These are phyloP conservation scores for Rugonectria rugulosa DNA, from an alignment of 2,329 filamentous ascomycete species.

Conservation along the genomic window DNA sequence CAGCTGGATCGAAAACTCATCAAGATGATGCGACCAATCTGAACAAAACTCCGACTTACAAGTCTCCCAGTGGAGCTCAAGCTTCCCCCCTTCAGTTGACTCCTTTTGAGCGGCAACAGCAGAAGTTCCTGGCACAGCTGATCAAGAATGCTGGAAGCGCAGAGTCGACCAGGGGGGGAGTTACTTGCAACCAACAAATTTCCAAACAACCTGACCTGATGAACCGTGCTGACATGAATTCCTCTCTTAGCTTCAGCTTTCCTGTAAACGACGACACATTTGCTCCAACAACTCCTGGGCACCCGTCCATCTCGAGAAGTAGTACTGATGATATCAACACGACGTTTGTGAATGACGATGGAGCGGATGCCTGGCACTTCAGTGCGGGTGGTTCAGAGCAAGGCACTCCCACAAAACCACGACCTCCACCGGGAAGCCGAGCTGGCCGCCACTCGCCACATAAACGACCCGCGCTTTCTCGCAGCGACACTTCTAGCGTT, in stretches of 20 bases:
- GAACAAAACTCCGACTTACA: slow-evolving; percentile 5
- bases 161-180: slow-evolving; percentile 26
- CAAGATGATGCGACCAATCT: slow-evolving; percentile 23
- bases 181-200: slow-evolving; percentile 15
- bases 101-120: slow-evolving; percentile 52
- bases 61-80: slow-evolving; percentile 45
- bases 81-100: slow-evolving; percentile 36
- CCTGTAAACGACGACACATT: slow-evolving; percentile 53
- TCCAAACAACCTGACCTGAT: neutral
- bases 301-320: slow-evolving; percentile 53
- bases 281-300: slow-evolving; percentile 44
- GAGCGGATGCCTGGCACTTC: slow-evolving; percentile 57
- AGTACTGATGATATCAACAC: slow-evolving; percentile 70
- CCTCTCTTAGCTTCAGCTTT: slow-evolving; percentile 59
- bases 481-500: slow-evolving; percentile 32
- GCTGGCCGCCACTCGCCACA: slow-evolving; percentile 51
- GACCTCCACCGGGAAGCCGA: slow-evolving; percentile 51
- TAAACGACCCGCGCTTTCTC: slow-evolving; percentile 37
- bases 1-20: slow-evolving; percentile 5
- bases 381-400: slow-evolving; percentile 54
- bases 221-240: slow-evolving; percentile 44
- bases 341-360: slow-evolving; percentile 61
- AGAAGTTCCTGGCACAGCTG: slow-evolving; percentile 46
- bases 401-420: slow-evolving; percentile 36
- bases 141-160: slow-evolving; percentile 42